Percentiles rank a stretch among this genome's conserved stretches.
phyloP scores from a whole-genome alignment of 257 asterid genomes.

The Solanum neorickii region DNA sequence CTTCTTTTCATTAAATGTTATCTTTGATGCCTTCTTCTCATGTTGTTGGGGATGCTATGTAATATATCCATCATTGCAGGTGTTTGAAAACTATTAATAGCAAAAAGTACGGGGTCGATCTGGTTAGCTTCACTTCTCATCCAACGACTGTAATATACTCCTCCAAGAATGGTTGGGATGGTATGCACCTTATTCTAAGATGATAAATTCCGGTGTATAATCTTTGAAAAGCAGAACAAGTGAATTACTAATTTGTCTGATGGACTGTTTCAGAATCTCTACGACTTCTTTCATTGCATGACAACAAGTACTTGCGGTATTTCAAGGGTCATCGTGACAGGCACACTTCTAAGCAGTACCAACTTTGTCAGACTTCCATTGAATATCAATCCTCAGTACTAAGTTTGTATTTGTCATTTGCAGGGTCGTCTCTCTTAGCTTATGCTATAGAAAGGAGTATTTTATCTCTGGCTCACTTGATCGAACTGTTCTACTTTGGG shows the following conservation, averaged over 20 bases:
- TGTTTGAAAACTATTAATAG: slow-evolving; percentile 96
- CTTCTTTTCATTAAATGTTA: neutral
- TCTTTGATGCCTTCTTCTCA: neutral
- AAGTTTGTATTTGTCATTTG: neutral
- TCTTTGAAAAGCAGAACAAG: neutral
- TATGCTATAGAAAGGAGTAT: slow-evolving; percentile 72
- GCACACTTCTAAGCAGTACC: slow-evolving; percentile 14
- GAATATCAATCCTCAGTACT: neutral
- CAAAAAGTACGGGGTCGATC: slow-evolving; percentile 92
- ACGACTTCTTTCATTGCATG: slow-evolving; percentile 90
- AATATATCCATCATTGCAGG: slow-evolving; percentile 17
- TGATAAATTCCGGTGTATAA: neutral
- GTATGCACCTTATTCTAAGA: slow-evolving; percentile 26
- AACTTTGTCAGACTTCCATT: neutral
- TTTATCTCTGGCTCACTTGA: slow-evolving; percentile 92
- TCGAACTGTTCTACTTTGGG: slow-evolving; percentile 94
- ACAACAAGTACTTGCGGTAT: slow-evolving; percentile 93
- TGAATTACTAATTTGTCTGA: neutral
- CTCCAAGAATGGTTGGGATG: slow-evolving; percentile 99
- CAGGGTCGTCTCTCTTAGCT: slow-evolving; percentile 92
- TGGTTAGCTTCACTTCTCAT: slow-evolving; percentile 94
- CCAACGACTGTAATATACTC: slow-evolving; percentile 94
- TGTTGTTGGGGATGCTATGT: neutral
- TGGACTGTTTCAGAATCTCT: slow-evolving; percentile 69
- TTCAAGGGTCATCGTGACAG: slow-evolving; percentile 99